Conservation (phyloP, 2,329 filamentous ascomycete genomes). For the Drechslerella stenobrocha region DNA sequence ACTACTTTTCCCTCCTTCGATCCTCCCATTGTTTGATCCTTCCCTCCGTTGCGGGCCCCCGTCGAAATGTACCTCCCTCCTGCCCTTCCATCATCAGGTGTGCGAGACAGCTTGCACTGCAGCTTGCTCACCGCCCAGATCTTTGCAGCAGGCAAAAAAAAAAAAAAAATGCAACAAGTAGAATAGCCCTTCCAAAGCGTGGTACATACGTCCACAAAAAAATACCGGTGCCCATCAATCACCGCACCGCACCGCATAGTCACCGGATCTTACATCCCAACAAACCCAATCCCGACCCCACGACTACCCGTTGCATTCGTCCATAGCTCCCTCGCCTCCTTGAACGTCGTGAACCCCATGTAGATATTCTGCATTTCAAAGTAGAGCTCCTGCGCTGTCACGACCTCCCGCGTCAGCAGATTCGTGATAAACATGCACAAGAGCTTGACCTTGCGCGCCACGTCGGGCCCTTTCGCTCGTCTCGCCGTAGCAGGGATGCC, state of each 20-base stretch:
- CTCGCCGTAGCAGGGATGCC: slow-evolving; percentile 12
- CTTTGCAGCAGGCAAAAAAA: too few relatives aligned
- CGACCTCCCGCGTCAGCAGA: slow-evolving; percentile 30
- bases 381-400: slow-evolving; percentile 29
- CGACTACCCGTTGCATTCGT: slow-evolving; percentile 39
- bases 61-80: too few relatives aligned
- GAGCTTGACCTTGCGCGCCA: slow-evolving; percentile 38
- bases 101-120: too few relatives aligned
- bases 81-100: too few relatives aligned
- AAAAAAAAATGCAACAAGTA: slow-evolving; percentile 1
- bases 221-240: too few relatives aligned
- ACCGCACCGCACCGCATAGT: too few relatives aligned
- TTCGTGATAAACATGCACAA: slow-evolving; percentile 47
- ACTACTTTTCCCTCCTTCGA: too few relatives aligned
- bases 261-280: slow-evolving; percentile 1
- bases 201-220: too few relatives aligned
- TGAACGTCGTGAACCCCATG: slow-evolving; percentile 41
- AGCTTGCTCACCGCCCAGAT: too few relatives aligned
- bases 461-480: slow-evolving; percentile 34
- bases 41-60: too few relatives aligned
- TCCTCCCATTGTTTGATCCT: too few relatives aligned
- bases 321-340: slow-evolving; percentile 48
- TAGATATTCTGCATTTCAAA: slow-evolving; percentile 48
- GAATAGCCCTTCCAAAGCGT: background rate
- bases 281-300: slow-evolving; percentile 25